phyloP scores from a whole-genome alignment of 306 rosid species.

The Prunus mongolica region DNA sequence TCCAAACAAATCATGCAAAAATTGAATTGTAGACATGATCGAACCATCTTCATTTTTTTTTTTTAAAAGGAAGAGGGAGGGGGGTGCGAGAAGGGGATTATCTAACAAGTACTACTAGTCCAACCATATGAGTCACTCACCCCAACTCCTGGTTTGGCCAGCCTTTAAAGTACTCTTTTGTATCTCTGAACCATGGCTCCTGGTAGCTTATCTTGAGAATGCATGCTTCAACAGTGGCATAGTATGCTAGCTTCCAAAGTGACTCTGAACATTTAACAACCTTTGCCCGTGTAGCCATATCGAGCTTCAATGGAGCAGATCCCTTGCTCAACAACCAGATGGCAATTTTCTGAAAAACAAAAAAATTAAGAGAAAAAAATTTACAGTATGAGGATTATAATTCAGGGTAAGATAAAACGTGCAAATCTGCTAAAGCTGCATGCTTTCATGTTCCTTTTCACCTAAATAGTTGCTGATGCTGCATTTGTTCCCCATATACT shows the following conservation, averaged over 20 bases:
- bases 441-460: too few species aligned
- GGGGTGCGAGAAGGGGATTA: neutral
- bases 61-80: neutral
- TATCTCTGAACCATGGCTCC: slow-evolving; percentile 82
- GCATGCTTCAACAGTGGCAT: slow-evolving; percentile 69
- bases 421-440: too few species aligned
- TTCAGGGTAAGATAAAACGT: neutral
- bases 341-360: slow-evolving; percentile 57
- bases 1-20: neutral
- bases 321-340: slow-evolving; percentile 57
- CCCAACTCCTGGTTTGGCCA: slow-evolving; percentile 91
- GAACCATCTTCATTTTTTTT: neutral
- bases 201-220: slow-evolving; percentile 47
- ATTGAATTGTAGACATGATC: neutral
- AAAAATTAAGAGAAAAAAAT: neutral
- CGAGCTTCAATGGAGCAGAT: slow-evolving; percentile 50
- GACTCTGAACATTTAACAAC: slow-evolving; percentile 86
- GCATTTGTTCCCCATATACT: too few species aligned
- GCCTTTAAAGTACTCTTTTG: slow-evolving; percentile 60
- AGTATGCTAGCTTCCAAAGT: slow-evolving; percentile 88
- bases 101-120: neutral
- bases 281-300: slow-evolving; percentile 59
- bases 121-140: slow-evolving; percentile 47
- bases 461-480: too few species aligned
- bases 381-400: neutral